phyloP scores from a whole-genome alignment of 805 yeast genomes.

The Candida silvicultrix region DNA sequence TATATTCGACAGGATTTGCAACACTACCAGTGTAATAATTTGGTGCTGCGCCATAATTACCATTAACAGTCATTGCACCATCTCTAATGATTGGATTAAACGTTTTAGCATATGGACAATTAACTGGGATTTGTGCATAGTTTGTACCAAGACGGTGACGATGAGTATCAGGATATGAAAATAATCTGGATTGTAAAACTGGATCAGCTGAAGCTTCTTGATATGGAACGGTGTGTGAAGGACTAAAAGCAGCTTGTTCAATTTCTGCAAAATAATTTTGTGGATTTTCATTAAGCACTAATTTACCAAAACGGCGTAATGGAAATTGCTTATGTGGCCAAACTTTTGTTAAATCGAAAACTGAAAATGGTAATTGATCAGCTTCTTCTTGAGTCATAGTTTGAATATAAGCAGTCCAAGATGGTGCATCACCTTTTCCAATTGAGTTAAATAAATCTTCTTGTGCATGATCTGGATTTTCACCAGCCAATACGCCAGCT shows the following conservation, averaged over 20 bases:
- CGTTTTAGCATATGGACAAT: constrained; percentile 63
- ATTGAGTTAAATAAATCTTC: constrained; percentile 75
- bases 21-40: constrained; percentile 54
- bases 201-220: constrained; percentile 82
- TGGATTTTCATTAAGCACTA: constrained; percentile 77
- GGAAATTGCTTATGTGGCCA: constrained; percentile 91
- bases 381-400: constrained; percentile 83
- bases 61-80: constrained; percentile 66
- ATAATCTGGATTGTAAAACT: constrained; percentile 73
- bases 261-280: constrained; percentile 82
- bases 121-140: constrained; percentile 83
- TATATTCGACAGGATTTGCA: constrained; percentile 27
- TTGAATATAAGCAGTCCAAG: constrained; percentile 83
- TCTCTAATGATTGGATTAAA: constrained; percentile 76
- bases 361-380: constrained; percentile 67
- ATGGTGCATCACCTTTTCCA: constrained; percentile 70
- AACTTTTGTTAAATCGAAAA: constrained; percentile 85
- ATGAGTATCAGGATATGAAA: constrained; percentile 81
- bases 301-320: constrained; percentile 76
- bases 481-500: constrained; percentile 61
- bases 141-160: constrained; percentile 74
- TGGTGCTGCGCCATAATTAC: constrained; percentile 73
- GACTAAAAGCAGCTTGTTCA: constrained; percentile 83
- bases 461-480: constrained; percentile 78
- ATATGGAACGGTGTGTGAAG: constrained; percentile 80